These are phyloP conservation scores for Lagenidium giganteum DNA, from an alignment of 352 stramenopile genomes.

Conservation along the genomic window DNA sequence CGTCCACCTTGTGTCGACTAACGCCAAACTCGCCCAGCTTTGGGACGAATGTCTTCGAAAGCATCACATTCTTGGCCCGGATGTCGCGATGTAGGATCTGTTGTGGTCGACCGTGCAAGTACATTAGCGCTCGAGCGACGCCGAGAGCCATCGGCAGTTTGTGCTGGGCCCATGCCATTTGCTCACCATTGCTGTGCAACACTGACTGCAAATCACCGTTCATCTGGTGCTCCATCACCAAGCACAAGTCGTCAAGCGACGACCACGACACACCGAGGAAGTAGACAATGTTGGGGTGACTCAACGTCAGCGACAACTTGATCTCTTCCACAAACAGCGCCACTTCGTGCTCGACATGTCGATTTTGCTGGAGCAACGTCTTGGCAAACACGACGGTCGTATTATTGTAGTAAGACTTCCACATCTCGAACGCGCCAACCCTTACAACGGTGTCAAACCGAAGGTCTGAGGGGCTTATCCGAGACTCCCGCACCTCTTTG, in stretches of 20 bases:
- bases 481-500: no score
- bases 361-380: no score
- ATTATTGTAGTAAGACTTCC: no score
- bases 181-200: slow-evolving; percentile 8
- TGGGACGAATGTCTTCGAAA: slow-evolving; percentile 18
- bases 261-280: slow-evolving; percentile 54
- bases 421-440: no score
- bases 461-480: no score
- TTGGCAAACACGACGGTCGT: no score
- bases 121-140: slow-evolving; percentile 8
- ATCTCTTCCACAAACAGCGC: slow-evolving; percentile 40
- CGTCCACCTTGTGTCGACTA: slow-evolving; percentile 8
- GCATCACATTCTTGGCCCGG: slow-evolving; percentile 15
- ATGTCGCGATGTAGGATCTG: slow-evolving; percentile 19
- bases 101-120: slow-evolving; percentile 14
- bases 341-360: no score
- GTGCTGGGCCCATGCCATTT: slow-evolving; percentile 12
- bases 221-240: slow-evolving; percentile 22
- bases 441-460: no score
- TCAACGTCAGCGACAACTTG: slow-evolving; percentile 24
- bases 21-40: slow-evolving; percentile 23
- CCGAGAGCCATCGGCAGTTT: slow-evolving; percentile 18
- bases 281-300: slow-evolving; percentile 40
- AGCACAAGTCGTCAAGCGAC: slow-evolving; percentile 15
- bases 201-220: slow-evolving; percentile 14